Evolutionary conservation across 805 yeast species (phyloP).

Genomic region (Pichia exigua): DNA sequence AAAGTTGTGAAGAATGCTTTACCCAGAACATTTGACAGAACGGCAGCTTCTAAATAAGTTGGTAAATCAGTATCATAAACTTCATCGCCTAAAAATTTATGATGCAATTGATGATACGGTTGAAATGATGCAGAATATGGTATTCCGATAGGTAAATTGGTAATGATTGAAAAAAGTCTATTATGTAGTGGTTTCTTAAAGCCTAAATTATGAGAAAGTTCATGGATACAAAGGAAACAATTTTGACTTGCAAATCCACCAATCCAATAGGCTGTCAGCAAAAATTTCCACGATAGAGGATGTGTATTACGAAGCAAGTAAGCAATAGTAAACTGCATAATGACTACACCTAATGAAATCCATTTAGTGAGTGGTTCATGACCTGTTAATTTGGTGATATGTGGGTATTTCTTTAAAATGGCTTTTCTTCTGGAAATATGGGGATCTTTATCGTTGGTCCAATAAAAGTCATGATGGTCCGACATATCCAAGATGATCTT

Average conservation of each 20-base stretch:
- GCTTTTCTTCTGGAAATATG: slow-evolving; percentile 67
- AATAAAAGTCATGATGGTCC: slow-evolving; percentile 50
- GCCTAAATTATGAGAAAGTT: slow-evolving; percentile 74
- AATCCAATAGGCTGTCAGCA: slow-evolving; percentile 60
- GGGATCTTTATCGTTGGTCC: slow-evolving; percentile 80
- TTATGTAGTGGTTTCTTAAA: slow-evolving; percentile 74
- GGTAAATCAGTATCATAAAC: slow-evolving; percentile 83
- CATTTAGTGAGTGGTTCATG: slow-evolving; percentile 83
- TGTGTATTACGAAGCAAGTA: slow-evolving; percentile 49
- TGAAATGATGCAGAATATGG: slow-evolving; percentile 86
- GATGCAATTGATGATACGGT: slow-evolving; percentile 89
- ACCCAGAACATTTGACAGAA: slow-evolving; percentile 72
- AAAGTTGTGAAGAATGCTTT: slow-evolving; percentile 86
- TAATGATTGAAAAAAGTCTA: slow-evolving; percentile 65
- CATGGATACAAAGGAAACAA: slow-evolving; percentile 81
- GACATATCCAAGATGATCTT: not conserved
- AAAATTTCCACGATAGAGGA: slow-evolving; percentile 45
- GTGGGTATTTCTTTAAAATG: slow-evolving; percentile 69
- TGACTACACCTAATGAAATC: slow-evolving; percentile 57
- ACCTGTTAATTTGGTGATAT: slow-evolving; percentile 73
- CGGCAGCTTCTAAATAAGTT: slow-evolving; percentile 64
- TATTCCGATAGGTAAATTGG: slow-evolving; percentile 81
- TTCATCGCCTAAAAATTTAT: slow-evolving; percentile 82
- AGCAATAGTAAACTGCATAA: slow-evolving; percentile 60
- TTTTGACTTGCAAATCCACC: slow-evolving; percentile 88